Conservation (phyloP, 2,329 filamentous ascomycete species). For the Tolypocladium album region DNA sequence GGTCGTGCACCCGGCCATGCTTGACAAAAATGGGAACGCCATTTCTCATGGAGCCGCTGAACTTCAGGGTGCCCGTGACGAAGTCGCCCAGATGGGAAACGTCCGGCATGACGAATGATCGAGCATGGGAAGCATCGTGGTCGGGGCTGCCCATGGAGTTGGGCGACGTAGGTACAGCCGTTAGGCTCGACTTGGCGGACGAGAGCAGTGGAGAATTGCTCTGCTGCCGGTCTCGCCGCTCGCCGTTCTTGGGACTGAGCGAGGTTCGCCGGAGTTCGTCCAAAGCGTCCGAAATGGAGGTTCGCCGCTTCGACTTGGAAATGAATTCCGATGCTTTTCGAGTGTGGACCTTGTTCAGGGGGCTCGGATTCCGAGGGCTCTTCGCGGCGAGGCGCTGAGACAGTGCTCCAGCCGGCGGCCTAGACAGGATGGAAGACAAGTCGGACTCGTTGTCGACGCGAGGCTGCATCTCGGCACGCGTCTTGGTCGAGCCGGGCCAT, state of each 20-base stretch:
- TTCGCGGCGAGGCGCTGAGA: slow-evolving; percentile 15
- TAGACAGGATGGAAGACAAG: slow-evolving; percentile 31
- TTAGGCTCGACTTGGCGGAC: slow-evolving; percentile 29
- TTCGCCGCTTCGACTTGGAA: slow-evolving; percentile 12
- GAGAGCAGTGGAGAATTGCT: slow-evolving; percentile 23
- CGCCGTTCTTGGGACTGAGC: slow-evolving; percentile 15
- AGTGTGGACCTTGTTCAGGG: slow-evolving; percentile 24
- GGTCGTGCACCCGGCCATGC: slow-evolving; percentile 39
- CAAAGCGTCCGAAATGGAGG: slow-evolving; percentile 22
- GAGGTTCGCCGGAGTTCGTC: slow-evolving; percentile 24
- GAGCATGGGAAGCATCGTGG: slow-evolving; percentile 29
- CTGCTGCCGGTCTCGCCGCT: slow-evolving; percentile 11
- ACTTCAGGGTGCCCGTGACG: slow-evolving; percentile 41
- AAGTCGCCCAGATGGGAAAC: slow-evolving; percentile 46
- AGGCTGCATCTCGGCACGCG: slow-evolving; percentile 40
- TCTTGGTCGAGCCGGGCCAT: slow-evolving; percentile 27
- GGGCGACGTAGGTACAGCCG: slow-evolving; percentile 28
- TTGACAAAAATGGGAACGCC: slow-evolving; percentile 46
- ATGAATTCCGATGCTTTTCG: slow-evolving; percentile 17
- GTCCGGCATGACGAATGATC: slow-evolving; percentile 44
- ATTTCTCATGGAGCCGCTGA: slow-evolving; percentile 38
- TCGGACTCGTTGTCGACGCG: slow-evolving; percentile 43
- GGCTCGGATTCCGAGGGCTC: slow-evolving; percentile 22
- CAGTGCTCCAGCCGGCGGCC: slow-evolving; percentile 21
- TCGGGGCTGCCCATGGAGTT: slow-evolving; percentile 20